These are phyloP conservation scores for Xylaria sp. DNA, from an alignment of 2,329 filamentous ascomycete genomes.

Conservation along the genomic window DNA sequence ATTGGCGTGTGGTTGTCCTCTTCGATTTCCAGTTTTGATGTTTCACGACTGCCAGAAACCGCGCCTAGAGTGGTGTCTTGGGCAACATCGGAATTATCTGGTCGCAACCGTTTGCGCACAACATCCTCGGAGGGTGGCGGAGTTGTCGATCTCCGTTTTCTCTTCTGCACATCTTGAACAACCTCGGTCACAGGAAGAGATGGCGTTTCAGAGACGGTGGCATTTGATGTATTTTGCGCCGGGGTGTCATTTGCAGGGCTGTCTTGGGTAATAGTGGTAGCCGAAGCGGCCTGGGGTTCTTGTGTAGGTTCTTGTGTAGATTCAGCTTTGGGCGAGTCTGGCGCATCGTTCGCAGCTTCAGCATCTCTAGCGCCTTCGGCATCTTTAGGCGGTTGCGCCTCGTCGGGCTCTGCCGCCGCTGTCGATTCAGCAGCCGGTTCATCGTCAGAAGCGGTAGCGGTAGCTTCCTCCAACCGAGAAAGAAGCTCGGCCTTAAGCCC, in stretches of 20 bases:
- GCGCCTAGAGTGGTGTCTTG: conserved; percentile 7
- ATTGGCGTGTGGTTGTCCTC: conserved; percentile 9
- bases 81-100: conserved; percentile 49
- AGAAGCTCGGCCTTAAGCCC: conserved; percentile 80
- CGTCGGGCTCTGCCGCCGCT: conserved; percentile 34
- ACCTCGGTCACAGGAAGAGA: conserved; percentile 45
- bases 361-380: conserved; percentile 28
- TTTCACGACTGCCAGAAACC: conserved; percentile 23
- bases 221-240: conserved; percentile 27
- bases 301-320: conserved; percentile 13
- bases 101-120: conserved; percentile 66
- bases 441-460: conserved; percentile 50
- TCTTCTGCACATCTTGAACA: conserved; percentile 68
- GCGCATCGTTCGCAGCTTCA: conserved; percentile 17
- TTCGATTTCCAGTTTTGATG: conserved; percentile 22
- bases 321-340: conserved; percentile 31
- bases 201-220: conserved; percentile 36
- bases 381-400: conserved; percentile 35
- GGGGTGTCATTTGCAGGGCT: conserved; percentile 41
- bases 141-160: conserved; percentile 74
- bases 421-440: conserved; percentile 37
- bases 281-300: conserved; percentile 2
- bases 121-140: conserved; percentile 67
- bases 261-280: conserved; percentile 28
- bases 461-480: conserved; percentile 66